These are phyloP conservation scores for Citeromyces matritensis DNA, from an alignment of 805 yeast genomes.

Conservation along the genomic window DNA sequence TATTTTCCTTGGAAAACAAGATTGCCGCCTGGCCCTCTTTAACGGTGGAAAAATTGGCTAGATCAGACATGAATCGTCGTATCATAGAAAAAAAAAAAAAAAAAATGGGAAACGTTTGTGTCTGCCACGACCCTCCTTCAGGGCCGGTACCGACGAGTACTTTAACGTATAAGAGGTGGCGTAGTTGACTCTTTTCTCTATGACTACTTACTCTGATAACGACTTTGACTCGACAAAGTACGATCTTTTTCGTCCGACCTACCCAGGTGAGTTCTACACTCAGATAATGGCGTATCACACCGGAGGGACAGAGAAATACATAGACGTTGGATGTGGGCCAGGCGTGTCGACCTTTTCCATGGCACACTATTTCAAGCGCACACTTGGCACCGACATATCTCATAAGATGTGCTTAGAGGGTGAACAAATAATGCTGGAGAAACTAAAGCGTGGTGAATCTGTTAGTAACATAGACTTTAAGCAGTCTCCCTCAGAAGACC, in stretches of 20 bases:
- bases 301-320: constrained; percentile 15
- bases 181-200: too few species aligned
- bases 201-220: constrained; percentile 49
- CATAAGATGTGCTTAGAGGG: constrained; percentile 38
- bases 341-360: constrained; percentile 56
- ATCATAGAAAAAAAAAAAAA: not conserved
- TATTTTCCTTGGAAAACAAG: constrained; percentile 65
- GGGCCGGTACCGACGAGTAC: too few species aligned
- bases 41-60: constrained; percentile 17
- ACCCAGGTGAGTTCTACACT: constrained; percentile 36
- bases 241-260: constrained; percentile 47
- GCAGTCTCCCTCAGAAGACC: too few species aligned
- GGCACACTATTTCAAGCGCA: constrained; percentile 23
- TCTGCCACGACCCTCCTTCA: too few species aligned
- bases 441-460: too few species aligned
- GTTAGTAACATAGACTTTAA: too few species aligned
- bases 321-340: constrained; percentile 75
- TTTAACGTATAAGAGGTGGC: too few species aligned
- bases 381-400: constrained; percentile 53
- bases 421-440: too few species aligned
- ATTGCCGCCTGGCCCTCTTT: constrained; percentile 79
- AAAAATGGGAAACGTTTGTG: too few species aligned
- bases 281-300: constrained; percentile 21
- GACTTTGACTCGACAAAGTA: constrained; percentile 39
- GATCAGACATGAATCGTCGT: constrained; percentile 1